phyloP scores from a whole-genome alignment of 352 stramenopile genomes.

The Ophiocytium majus region DNA sequence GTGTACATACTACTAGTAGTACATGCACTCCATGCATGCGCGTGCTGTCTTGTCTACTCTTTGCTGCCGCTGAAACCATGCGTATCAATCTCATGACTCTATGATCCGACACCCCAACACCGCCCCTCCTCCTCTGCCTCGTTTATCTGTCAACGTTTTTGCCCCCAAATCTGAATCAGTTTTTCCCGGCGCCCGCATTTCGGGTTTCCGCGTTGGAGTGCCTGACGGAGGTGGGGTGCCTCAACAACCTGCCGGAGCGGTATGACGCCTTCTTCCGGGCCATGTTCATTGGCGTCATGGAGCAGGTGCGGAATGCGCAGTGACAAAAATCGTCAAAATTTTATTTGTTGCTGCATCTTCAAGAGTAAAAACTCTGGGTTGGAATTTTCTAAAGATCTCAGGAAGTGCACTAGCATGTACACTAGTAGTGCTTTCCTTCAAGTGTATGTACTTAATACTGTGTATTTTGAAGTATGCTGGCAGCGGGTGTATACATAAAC shows the following conservation, averaged over 20 bases:
- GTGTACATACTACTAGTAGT: too few species aligned
- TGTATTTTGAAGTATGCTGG: too few species aligned
- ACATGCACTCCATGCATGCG: too few species aligned
- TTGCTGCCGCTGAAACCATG: too few species aligned
- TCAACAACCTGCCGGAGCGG: slow-evolving; percentile 81
- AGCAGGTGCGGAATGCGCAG: slow-evolving; percentile 77
- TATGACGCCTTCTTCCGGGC: slow-evolving; percentile 91
- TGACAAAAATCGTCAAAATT: slow-evolving; percentile 3
- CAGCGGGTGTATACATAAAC: too few species aligned
- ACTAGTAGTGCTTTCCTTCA: slow-evolving; percentile 17
- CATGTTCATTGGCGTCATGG: slow-evolving; percentile 89
- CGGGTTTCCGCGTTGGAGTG: slow-evolving; percentile 95
- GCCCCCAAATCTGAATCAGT: too few species aligned
- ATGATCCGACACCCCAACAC: too few species aligned
- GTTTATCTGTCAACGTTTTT: too few species aligned
- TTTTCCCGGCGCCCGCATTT: slow-evolving; percentile 87
- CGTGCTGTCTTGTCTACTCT: too few species aligned
- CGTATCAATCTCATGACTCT: too few species aligned
- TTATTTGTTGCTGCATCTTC: not conserved
- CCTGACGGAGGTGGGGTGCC: slow-evolving; percentile 93
- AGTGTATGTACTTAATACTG: too few species aligned
- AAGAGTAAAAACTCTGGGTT: not conserved
- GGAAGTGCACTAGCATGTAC: slow-evolving; percentile 6
- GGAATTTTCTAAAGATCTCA: not conserved
- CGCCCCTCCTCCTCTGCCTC: too few species aligned